A percentile compares a stretch with the other conserved stretches of the same genome.
These are phyloP conservation scores for Mycena sp. DNA, from an alignment of 1,284 basidiomycete species.

Conservation along the genomic window DNA sequence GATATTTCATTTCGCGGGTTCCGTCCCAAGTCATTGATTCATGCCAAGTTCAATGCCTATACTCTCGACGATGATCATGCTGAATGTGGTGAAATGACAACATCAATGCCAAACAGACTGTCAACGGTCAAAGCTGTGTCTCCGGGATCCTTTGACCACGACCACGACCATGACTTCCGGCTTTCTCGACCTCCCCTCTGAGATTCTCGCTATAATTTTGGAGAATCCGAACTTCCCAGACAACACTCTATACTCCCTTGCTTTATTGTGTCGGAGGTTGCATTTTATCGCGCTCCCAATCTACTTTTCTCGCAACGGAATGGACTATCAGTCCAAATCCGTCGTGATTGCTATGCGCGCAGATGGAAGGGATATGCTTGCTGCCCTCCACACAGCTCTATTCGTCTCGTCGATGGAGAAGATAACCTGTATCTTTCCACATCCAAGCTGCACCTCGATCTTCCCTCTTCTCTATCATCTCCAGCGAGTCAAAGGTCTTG, in stretches of 20 bases:
- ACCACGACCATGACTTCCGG: too few relatives aligned
- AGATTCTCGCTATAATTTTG: not conserved
- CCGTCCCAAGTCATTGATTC: too few relatives aligned
- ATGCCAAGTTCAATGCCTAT: too few relatives aligned
- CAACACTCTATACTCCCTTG: not conserved
- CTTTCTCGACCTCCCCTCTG: not conserved
- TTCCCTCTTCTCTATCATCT: not conserved
- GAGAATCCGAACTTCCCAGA: not conserved
- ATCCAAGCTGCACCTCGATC: conserved; percentile 6
- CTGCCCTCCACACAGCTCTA: not conserved
- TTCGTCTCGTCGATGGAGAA: not conserved
- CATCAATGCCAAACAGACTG: too few relatives aligned
- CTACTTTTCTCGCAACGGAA: not conserved
- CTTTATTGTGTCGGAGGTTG: conserved; percentile 2
- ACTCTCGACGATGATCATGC: too few relatives aligned
- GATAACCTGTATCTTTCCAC: conserved; percentile 3
- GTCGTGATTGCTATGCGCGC: not conserved
- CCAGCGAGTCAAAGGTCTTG: not conserved
- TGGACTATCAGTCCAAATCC: not conserved
- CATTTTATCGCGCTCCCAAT: not conserved
- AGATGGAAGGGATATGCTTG: not conserved
- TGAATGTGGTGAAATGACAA: too few relatives aligned
- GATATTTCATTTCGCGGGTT: too few relatives aligned
- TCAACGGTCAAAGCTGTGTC: too few relatives aligned
- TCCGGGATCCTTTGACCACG: too few relatives aligned